phyloP scores from a whole-genome alignment of 495 filamentous ascomycete genomes.

The Hypoxylon lienhwacheense region DNA sequence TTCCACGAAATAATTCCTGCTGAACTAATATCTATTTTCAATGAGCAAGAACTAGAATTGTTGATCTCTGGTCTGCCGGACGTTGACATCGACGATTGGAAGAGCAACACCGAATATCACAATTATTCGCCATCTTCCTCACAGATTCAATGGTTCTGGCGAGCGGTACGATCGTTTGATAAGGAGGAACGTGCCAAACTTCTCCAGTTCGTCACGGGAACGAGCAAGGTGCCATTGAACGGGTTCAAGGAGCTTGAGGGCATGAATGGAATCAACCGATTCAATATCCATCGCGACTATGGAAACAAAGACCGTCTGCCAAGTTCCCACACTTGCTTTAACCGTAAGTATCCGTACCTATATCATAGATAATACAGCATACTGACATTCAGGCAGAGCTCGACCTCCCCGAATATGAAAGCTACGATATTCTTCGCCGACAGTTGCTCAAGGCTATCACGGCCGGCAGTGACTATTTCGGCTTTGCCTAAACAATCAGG shows the following conservation, averaged over 20 bases:
- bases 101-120: conserved; percentile 97
- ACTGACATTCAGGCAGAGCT: conserved; percentile 67
- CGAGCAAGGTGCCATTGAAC: conserved; percentile 97
- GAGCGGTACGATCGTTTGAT: conserved; percentile 95
- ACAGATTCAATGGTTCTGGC: conserved; percentile 99
- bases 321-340: conserved; percentile 98
- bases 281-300: conserved; percentile 99
- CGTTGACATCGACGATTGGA: conserved; percentile 98
- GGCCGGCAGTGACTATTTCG: conserved; percentile 94
- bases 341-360: conserved; percentile 71
- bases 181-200: conserved; percentile 98
- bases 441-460: conserved; percentile 94
- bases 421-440: conserved; percentile 84
- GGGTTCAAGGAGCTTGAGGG: conserved; percentile 99
- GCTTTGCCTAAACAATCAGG: conserved; percentile 71
- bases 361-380: conserved; percentile 32
- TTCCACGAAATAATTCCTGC: conserved; percentile 98
- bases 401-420: conserved; percentile 97
- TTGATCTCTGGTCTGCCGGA: conserved; percentile 96
- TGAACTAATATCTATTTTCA: conserved; percentile 95
- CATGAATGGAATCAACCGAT: conserved; percentile 97
- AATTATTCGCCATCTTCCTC: conserved; percentile 93
- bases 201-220: conserved; percentile 97
- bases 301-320: conserved; percentile 96
- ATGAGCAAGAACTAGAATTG: conserved; percentile 95